These are phyloP conservation scores for Vinca minor DNA, from an alignment of 257 asterid species.

Conservation along the genomic window DNA sequence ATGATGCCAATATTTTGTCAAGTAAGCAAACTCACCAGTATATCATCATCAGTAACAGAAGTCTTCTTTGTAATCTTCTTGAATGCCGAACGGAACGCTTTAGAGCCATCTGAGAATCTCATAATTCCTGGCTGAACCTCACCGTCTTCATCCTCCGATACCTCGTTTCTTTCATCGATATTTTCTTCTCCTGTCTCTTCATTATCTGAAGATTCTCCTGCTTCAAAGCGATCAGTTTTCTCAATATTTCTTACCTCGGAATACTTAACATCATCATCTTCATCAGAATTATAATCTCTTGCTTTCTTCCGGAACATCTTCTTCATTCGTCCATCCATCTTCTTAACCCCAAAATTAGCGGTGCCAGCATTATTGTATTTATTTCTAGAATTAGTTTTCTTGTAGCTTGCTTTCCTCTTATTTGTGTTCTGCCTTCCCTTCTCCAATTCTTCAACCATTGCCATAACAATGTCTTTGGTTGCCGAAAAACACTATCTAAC, in stretches of 20 bases:
- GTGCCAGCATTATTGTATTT: not conserved
- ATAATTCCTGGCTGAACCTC: constrained; percentile 62
- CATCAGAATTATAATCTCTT: constrained; percentile 73
- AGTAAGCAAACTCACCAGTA: constrained; percentile 42
- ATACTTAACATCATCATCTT: constrained; percentile 26
- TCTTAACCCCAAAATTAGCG: constrained; percentile 13
- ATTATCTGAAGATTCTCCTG: constrained; percentile 30
- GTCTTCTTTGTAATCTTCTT: constrained; percentile 61
- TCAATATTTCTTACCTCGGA: not conserved
- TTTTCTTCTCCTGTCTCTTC: constrained; percentile 14
- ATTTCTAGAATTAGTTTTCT: not conserved
- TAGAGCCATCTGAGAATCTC: constrained; percentile 60
- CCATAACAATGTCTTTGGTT: too few relatives aligned
- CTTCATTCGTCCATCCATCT: constrained; percentile 41
- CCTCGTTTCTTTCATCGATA: constrained; percentile 20
- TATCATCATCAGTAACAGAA: constrained; percentile 31
- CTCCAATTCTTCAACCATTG: not conserved
- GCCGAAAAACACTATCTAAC: too few relatives aligned
- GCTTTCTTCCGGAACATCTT: constrained; percentile 57
- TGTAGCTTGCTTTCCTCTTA: not conserved
- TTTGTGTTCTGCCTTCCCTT: not conserved
- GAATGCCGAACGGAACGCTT: constrained; percentile 65
- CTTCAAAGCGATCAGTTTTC: constrained; percentile 14
- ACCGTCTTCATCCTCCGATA: constrained; percentile 68
- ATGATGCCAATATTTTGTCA: too few relatives aligned